Conservation (phyloP, 83 land plant species). For the Picea abies region DNA sequence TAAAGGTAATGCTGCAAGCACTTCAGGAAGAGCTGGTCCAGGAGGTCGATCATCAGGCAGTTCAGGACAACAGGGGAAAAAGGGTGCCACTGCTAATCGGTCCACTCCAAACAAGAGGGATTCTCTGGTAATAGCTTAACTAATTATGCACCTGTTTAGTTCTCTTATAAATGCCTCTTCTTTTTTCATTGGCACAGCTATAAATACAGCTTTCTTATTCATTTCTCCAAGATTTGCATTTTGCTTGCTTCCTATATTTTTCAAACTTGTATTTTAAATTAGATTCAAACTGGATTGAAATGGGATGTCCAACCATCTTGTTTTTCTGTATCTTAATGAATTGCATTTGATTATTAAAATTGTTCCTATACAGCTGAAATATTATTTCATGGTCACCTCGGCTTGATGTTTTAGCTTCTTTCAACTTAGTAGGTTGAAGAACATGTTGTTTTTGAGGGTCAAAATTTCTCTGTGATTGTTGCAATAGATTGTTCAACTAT, state of each 20-base stretch:
- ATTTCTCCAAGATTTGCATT: conserved; percentile 7
- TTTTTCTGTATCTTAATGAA: neutral
- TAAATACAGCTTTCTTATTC: neutral
- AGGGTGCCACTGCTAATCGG: conserved; percentile 48
- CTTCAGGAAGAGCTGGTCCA: conserved; percentile 33
- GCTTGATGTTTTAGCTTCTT: neutral
- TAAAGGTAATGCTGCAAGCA: conserved; percentile 34
- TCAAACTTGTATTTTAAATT: neutral
- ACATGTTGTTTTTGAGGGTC: neutral
- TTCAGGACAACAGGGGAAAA: conserved; percentile 54
- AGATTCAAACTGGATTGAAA: neutral
- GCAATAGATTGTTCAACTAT: neutral
- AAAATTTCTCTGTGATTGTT: too few species aligned
- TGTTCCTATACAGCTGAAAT: neutral
- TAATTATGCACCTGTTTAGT: neutral
- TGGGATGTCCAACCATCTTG: neutral
- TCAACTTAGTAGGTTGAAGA: neutral
- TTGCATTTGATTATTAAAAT: neutral
- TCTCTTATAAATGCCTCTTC: neutral
- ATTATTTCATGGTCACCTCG: neutral
- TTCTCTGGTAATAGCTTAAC: conserved; percentile 48
- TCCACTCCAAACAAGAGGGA: conserved; percentile 77
- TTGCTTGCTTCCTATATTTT: neutral
- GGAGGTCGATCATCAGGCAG: conserved; percentile 62
- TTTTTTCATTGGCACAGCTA: neutral